These are phyloP conservation scores for Aspergillus saccharolyticus DNA, from an alignment of 495 filamentous ascomycete genomes.

Conservation along the genomic window DNA sequence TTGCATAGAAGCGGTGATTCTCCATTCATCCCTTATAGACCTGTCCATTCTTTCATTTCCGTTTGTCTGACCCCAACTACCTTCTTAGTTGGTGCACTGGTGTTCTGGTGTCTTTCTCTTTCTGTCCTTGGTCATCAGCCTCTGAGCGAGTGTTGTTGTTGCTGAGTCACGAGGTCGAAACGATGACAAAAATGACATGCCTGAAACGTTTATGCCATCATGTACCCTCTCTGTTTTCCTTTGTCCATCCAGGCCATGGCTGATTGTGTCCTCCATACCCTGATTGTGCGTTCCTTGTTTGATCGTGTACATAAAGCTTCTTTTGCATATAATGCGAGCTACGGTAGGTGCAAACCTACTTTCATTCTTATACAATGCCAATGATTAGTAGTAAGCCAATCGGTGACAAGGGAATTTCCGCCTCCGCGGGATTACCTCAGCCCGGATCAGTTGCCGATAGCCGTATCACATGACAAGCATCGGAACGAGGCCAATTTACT, in stretches of 20 bases:
- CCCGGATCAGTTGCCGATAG: slow-evolving; percentile 9
- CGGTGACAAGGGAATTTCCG: background rate
- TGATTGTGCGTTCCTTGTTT: slow-evolving; percentile 15
- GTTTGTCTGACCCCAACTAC: slow-evolving; percentile 16
- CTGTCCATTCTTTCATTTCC: slow-evolving; percentile 17
- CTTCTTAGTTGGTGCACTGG: slow-evolving; percentile 26
- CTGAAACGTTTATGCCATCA: slow-evolving; percentile 27
- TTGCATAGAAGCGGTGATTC: slow-evolving; percentile 33
- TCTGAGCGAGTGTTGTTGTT: slow-evolving; percentile 15
- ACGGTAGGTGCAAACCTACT: background rate
- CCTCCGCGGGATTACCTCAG: background rate
- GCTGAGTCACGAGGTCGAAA: slow-evolving; percentile 22
- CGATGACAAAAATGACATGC: slow-evolving; percentile 23
- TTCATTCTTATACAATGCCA: too few relatives aligned
- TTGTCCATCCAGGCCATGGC: slow-evolving; percentile 14
- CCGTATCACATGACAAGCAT: slow-evolving; percentile 27
- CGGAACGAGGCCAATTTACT: slow-evolving; percentile 13
- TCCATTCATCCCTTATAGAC: slow-evolving; percentile 9
- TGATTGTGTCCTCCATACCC: slow-evolving; percentile 23
- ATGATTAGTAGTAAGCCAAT: background rate
- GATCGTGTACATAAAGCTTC: slow-evolving; percentile 23
- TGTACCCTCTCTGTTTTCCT: slow-evolving; percentile 21
- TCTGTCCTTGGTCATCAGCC: slow-evolving; percentile 16
- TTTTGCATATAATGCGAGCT: slow-evolving; percentile 19
- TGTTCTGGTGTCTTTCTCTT: slow-evolving; percentile 30